phyloP scores from a whole-genome alignment of 2,329 filamentous ascomycete species.

The Septoria linicola region DNA sequence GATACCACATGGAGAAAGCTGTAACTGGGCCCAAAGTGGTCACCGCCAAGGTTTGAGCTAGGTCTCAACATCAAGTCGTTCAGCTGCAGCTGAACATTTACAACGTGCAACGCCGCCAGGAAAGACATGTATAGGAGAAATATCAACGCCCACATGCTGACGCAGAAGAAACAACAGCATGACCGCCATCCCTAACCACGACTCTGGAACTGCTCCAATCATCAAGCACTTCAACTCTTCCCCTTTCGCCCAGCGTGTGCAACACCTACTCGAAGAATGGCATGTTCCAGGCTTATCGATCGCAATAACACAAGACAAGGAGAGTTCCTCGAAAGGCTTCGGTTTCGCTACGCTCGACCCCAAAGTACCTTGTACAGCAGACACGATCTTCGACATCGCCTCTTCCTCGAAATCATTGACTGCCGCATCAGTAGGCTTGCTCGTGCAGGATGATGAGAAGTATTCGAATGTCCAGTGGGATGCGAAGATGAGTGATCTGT shows the following conservation, averaged over 20 bases:
- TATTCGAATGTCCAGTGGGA: conserved; percentile 47
- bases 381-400: conserved; percentile 57
- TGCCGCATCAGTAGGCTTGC: conserved; percentile 51
- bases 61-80: too few relatives aligned
- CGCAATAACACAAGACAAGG: conserved; percentile 49
- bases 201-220: background rate
- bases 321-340: conserved; percentile 44
- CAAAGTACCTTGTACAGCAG: conserved; percentile 42
- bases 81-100: too few relatives aligned
- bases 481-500: conserved; percentile 45
- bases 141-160: too few relatives aligned
- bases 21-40: too few relatives aligned
- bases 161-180: background rate
- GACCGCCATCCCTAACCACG: background rate
- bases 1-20: too few relatives aligned
- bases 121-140: too few relatives aligned
- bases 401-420: conserved; percentile 59
- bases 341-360: conserved; percentile 41
- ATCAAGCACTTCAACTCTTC: conserved; percentile 17
- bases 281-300: conserved; percentile 49
- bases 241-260: conserved; percentile 10
- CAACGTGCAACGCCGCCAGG: too few relatives aligned
- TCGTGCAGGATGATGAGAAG: conserved; percentile 48
- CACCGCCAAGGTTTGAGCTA: background rate
- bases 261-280: conserved; percentile 13